Evolutionary conservation across 352 stramenopile genomes (phyloP).

Genomic region (Salisapilia sapeloensis): DNA sequence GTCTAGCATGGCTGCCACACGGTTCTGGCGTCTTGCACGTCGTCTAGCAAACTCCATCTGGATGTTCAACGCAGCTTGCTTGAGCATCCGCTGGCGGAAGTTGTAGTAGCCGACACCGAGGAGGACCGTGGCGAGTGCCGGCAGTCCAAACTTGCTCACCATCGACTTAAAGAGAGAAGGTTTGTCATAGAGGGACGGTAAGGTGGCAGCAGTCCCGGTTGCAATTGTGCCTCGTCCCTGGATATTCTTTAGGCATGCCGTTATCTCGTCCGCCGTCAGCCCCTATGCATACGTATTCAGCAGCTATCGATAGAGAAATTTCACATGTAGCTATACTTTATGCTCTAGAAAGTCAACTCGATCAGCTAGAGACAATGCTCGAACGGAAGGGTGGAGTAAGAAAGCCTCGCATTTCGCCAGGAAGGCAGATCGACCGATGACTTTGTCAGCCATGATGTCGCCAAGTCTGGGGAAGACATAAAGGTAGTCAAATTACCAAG

Average conservation of each 20-base stretch:
- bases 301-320: not conserved
- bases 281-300: constrained; percentile 6
- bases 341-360: constrained; percentile 60
- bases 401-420: constrained; percentile 50
- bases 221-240: constrained; percentile 37
- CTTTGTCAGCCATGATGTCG: no score
- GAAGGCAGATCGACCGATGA: no score
- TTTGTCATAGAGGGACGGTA: not conserved
- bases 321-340: constrained; percentile 12
- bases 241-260: constrained; percentile 30
- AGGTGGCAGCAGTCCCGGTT: constrained; percentile 14
- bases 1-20: constrained; percentile 3
- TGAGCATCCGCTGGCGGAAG: constrained; percentile 6
- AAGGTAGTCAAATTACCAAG: no score
- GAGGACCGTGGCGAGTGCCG: constrained; percentile 6
- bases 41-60: constrained; percentile 1
- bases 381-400: constrained; percentile 42
- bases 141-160: constrained; percentile 3
- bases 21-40: constrained; percentile 1
- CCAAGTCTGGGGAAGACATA: no score
- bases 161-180: not conserved
- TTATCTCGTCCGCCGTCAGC: constrained; percentile 46
- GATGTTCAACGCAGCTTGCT: constrained; percentile 3
- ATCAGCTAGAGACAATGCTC: constrained; percentile 40
- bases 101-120: constrained; percentile 8